Base-by-base conservation (phyloP, 352 stramenopile species). In the Pythium aphanidermatum region DNA sequence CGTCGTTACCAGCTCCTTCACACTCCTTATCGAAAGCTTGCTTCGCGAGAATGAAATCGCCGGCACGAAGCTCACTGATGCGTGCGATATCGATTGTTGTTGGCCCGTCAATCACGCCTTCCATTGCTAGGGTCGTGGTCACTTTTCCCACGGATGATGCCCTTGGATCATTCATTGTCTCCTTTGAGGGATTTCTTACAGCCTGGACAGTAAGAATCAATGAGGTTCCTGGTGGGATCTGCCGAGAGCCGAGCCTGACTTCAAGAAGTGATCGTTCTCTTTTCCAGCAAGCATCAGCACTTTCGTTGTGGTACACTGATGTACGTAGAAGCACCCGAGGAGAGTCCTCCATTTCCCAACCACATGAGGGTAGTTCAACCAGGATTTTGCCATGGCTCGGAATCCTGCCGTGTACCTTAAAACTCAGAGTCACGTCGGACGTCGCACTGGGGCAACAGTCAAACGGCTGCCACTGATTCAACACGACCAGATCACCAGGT, bases 41-140 rank as follows among this genome's bases (percentile, higher is more conserved):
- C 5, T 50, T 65, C 7, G 75, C 57, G 9, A 68, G 19, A 4
- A 61, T 46, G 45, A 81, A 86, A 27, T 87, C 74, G n/a, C 31
- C 47, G 36, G 81, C 68, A 3, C 73, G 63, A 0, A 90, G 61
- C 29, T 85, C 65, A 29, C 74, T 87, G 46, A 86, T 90, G 3
- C 60, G 49, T 1, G 78, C 59, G n/a, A 87, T 61, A 25, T 84
- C 66, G 14, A 90, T 45, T 33, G 51, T 68, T 13, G 38, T 69
- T 0, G 78, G 78, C 0, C 74, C 78, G 48, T 87, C 72, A 27
- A 90, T 72, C 20, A 87, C 74, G 5, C 70, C 64, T 8, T 66
- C 68, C 43, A 47, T 70, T 5, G 58, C 20, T 0, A 65, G 66
- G 2, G 86, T 51, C 31, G 73, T 87, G 4, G 70, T 87, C 12